Evolutionary conservation across 306 rosid species (phyloP), one percentile per base, ranked within the genome.

Genomic region (Quercus robur): DNA sequence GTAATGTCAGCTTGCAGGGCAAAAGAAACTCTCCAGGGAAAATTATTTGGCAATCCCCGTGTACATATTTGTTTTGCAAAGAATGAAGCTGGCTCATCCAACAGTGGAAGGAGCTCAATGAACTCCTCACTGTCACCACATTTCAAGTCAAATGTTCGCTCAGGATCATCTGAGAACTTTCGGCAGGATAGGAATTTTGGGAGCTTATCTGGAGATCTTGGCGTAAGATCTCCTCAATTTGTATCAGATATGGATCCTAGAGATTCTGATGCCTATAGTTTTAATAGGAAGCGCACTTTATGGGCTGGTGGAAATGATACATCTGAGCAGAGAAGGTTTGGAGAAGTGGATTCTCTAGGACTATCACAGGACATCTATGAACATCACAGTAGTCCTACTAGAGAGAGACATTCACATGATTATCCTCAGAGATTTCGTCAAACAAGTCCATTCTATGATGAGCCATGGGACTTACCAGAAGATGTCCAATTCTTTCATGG

Each of bases 41-140:
- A 91, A 78, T 84, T 95, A 75, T 95, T 95, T 87, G 98, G 98
- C 81, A 95, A 93, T 84, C 97, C 98, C 6, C 97, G 94, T 61
- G 93, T 95, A 33, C 96, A 91, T 88, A 95, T 95, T 80, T 90
- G 97, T 82, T 95, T 93, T 88, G 99, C 99, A 3, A 95, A 88
- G 90, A 93, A 85, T 83, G 98, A 95, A 63, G 56, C 89, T 78
- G 92, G 97, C 70, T 87, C 97, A 78, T 86, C 95, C 55, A 77
- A 83, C 78, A 80, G 87, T 49, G 98, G 92, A 76, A 95, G 88
- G 87, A 88, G 81, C 88, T 88, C 91, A 54, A 61, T 69, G 23
- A 88, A 87, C 86, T 85, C 62, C 41, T 86, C 97, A 14, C 86
- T 83, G 26, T 88, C 98, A 41, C 93, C 92, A 74, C 76, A 73